Evolutionary conservation across 2,329 filamentous ascomycete species (phyloP).

Genomic region (Hyphodiscus sp.): DNA sequence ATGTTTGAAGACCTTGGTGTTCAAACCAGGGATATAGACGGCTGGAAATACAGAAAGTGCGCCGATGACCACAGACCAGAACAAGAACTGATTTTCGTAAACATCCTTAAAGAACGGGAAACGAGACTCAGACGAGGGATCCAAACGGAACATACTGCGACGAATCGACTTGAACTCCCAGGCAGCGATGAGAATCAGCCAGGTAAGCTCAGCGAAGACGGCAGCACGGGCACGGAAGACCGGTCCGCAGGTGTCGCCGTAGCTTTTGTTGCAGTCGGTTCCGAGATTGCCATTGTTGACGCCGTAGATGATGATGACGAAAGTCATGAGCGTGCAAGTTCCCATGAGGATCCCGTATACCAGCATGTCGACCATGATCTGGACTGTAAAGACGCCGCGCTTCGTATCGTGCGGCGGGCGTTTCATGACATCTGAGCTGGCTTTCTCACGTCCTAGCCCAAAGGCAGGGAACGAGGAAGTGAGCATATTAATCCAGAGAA

Average conservation of each 20-base stretch:
- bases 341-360: conserved; percentile 47
- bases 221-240: conserved; percentile 50
- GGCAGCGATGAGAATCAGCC: conserved; percentile 48
- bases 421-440: conserved; percentile 46
- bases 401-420: conserved; percentile 46
- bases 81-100: conserved; percentile 55
- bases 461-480: conserved; percentile 54
- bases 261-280: conserved; percentile 45
- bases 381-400: conserved; percentile 43
- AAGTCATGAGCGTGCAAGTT: conserved; percentile 41
- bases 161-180: conserved; percentile 55
- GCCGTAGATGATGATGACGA: conserved; percentile 46
- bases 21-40: conserved; percentile 60
- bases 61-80: conserved; percentile 48
- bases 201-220: conserved; percentile 50
- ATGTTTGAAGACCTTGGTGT: conserved; percentile 56
- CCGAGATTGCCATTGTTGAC: conserved; percentile 46
- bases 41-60: conserved; percentile 48
- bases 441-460: conserved; percentile 51
- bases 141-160: conserved; percentile 50
- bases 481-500: conserved; percentile 60
- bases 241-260: conserved; percentile 40
- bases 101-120: conserved; percentile 37
- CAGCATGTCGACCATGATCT: conserved; percentile 47
- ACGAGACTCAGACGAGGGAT: conserved; percentile 33